Percentiles rank a stretch among this genome's conserved stretches.
Evolutionary conservation across 768 basidiomycete species (phyloP).

Genomic region (Chalciporus sphaerocephalus): DNA sequence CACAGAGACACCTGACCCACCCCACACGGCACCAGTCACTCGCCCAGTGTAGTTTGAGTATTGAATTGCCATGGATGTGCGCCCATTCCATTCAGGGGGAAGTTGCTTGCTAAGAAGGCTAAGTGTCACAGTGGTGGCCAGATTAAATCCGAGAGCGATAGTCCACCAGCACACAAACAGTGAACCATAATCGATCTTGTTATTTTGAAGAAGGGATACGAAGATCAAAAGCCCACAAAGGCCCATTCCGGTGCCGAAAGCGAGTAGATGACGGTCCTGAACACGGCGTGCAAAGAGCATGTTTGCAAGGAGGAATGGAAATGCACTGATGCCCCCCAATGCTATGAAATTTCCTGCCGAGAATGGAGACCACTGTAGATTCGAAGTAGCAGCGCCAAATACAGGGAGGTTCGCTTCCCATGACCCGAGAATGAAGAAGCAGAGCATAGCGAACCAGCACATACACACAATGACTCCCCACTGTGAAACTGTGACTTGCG

Average conservation of each 20-base stretch:
- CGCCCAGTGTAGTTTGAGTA: slow-evolving; percentile 68
- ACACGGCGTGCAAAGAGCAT: slow-evolving; percentile 51
- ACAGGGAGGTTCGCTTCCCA: slow-evolving; percentile 70
- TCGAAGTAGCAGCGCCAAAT: slow-evolving; percentile 40
- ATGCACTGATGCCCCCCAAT: slow-evolving; percentile 54
- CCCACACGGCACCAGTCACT: slow-evolving; percentile 63
- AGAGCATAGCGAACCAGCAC: slow-evolving; percentile 69
- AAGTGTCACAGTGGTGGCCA: slow-evolving; percentile 65
- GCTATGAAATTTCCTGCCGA: slow-evolving; percentile 68
- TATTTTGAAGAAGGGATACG: slow-evolving; percentile 40
- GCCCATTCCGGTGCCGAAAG: slow-evolving; percentile 48
- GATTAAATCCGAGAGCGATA: slow-evolving; percentile 68
- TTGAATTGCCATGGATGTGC: slow-evolving; percentile 55
- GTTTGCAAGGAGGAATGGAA: slow-evolving; percentile 65
- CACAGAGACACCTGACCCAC: slow-evolving; percentile 49
- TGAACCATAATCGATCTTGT: slow-evolving; percentile 42
- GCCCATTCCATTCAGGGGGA: slow-evolving; percentile 56
- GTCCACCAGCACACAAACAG: slow-evolving; percentile 43
- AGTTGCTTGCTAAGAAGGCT: slow-evolving; percentile 67
- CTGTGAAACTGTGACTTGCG: slow-evolving; percentile 28
- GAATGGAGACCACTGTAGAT: slow-evolving; percentile 56
- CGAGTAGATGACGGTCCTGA: slow-evolving; percentile 59
- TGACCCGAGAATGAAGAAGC: slow-evolving; percentile 64
- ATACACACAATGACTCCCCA: slow-evolving; percentile 57
- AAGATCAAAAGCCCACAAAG: slow-evolving; percentile 49